Base-by-base conservation (phyloP, 2,329 filamentous ascomycete genomes). In the Scedosporium boydii region DNA sequence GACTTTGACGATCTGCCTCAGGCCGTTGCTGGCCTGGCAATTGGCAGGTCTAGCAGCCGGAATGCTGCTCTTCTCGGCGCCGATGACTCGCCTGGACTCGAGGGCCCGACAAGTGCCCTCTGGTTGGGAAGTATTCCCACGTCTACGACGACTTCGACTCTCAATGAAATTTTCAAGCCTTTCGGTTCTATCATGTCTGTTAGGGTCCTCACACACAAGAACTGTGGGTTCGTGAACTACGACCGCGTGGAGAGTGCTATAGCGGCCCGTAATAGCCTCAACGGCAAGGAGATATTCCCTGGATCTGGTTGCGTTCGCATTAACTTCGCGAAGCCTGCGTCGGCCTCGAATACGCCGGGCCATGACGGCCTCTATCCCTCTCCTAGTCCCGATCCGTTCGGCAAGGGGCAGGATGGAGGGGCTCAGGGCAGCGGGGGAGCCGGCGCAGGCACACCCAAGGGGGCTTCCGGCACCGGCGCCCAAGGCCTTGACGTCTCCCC, bases 101-200 rank as follows among this genome's bases (percentile, higher is more conserved):
- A 97, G 72, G 91, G 90, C 0, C 93, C 93, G 21, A 98, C 95
- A 12, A 89, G 93, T 69, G 93, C 95, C 41, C 79, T 99, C 62
- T 99, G 95, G 95, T 89, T 99, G 59, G 95, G 95, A 62, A 97
- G 93, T 74, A 97, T 99, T 64, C 95, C 95, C 12, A 93, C 93
- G 4, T 98, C 95, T 2, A 99, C 95, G 2, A 99, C 95, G 0
- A 93, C 95, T 10, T 96, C 93, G 1, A 98, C 95, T 0, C 78
- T 99, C 64, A 91, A 91, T 63, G 92, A 96, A 67, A 96, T 98
- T 77, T 99, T 99, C 78, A 90, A 91, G 73, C 84, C 87, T n/a
- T 96, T 95, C 68, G 95, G 95, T 9, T 84, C 89, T 3, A 96
- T 99, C 66, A 83, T 95, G 67, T 97, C 93, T 3, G 93, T 91